Evolutionary conservation across 148 eudicot genomes (phyloP).

Genomic region (Fagopyrum tataricum): DNA sequence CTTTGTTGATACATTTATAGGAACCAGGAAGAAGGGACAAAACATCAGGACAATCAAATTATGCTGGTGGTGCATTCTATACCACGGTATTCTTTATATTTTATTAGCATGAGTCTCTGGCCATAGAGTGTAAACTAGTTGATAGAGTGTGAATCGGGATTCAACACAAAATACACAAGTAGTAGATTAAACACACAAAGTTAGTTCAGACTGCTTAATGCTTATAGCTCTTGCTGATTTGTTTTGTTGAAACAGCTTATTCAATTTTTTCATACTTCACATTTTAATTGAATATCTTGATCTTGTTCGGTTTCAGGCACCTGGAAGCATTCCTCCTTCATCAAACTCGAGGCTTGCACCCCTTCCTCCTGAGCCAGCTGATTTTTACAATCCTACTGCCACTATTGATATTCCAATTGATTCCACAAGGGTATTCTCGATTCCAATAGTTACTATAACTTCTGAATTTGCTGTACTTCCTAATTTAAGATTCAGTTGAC

Average conservation of each 20-base stretch:
- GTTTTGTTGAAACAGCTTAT: background rate
- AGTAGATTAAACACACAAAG: background rate
- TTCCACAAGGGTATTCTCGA: constrained; percentile 29
- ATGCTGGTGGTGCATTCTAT: constrained; percentile 49
- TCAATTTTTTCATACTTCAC: background rate
- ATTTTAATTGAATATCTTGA: background rate
- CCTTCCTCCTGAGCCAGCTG: constrained; percentile 87
- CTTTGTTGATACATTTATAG: background rate
- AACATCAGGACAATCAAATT: constrained; percentile 39
- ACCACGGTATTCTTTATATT: constrained; percentile 29
- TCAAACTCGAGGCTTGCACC: constrained; percentile 81
- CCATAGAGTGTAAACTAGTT: background rate
- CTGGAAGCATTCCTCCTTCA: constrained; percentile 60
- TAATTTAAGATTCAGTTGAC: background rate
- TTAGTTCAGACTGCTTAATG: background rate
- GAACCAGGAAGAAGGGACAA: constrained; percentile 20
- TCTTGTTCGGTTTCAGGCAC: constrained; percentile 31
- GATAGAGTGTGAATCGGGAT: too few relatives aligned
- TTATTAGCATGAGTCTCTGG: background rate
- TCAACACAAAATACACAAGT: too few relatives aligned
- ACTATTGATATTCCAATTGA: constrained; percentile 76
- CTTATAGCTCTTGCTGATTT: background rate
- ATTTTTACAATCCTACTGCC: constrained; percentile 69
- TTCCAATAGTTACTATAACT: background rate
- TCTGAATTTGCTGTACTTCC: too few relatives aligned